These are phyloP conservation scores for Colletotrichum tanaceti DNA, from an alignment of 2,329 filamentous ascomycete species.

Conservation along the genomic window DNA sequence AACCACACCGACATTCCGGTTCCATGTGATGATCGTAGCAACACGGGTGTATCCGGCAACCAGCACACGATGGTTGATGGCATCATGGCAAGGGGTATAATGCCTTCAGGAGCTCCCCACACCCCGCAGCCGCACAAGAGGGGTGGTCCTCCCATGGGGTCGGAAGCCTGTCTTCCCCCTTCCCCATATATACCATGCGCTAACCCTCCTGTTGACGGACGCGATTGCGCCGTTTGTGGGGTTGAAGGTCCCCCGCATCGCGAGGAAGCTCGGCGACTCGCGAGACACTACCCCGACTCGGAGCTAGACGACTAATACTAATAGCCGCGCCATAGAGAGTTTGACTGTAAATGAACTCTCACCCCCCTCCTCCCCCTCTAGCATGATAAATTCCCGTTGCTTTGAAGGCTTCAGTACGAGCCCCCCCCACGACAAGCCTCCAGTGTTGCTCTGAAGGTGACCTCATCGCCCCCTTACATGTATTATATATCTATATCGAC, in stretches of 20 bases:
- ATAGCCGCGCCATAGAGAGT: constrained; percentile 33
- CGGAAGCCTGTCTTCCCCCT: constrained; percentile 14
- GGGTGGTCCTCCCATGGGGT: constrained; percentile 3
- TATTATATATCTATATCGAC: too few species aligned
- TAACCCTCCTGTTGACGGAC: constrained; percentile 14
- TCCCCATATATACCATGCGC: too few species aligned
- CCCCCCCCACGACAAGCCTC: background rate
- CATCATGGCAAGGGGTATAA: constrained; percentile 5
- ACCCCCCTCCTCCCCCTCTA: background rate
- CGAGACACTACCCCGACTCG: constrained; percentile 27
- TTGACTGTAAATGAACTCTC: background rate
- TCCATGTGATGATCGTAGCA: background rate
- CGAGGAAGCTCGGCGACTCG: constrained; percentile 21
- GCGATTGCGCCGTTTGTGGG: constrained; percentile 24
- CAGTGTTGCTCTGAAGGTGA: too few species aligned
- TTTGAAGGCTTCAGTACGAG: background rate
- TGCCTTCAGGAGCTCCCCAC: background rate
- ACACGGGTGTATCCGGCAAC: background rate
- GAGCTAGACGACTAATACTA: constrained; percentile 9
- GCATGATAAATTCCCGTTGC: background rate
- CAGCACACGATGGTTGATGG: background rate
- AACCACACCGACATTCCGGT: background rate
- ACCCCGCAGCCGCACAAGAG: too few species aligned
- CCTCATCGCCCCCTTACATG: background rate
- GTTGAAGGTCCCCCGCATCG: constrained; percentile 16